A percentile compares a stretch with the other conserved stretches of the same genome.
These are phyloP conservation scores for Nakazawaea wyomingensis DNA, from an alignment of 805 yeast species.

Conservation along the genomic window DNA sequence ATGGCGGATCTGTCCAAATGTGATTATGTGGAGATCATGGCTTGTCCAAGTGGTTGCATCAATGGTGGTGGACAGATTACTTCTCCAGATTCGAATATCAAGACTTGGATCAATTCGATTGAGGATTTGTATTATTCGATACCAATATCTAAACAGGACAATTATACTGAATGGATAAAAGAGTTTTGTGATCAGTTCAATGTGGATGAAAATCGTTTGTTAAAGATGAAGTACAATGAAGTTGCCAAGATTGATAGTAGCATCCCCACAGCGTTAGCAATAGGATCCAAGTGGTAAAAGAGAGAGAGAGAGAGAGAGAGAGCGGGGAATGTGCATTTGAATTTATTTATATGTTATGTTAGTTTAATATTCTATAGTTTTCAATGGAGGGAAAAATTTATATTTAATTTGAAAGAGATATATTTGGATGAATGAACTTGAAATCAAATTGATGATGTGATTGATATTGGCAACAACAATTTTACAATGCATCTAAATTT, in stretches of 20 bases:
- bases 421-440: no score
- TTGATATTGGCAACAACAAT: background rate
- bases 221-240: constrained; percentile 41
- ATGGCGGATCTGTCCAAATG: constrained; percentile 60
- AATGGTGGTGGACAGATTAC: constrained; percentile 93
- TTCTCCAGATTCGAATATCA: constrained; percentile 29
- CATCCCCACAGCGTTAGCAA: constrained; percentile 32
- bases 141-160: constrained; percentile 15
- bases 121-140: constrained; percentile 30
- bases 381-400: no score
- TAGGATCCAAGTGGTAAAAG: constrained; percentile 49
- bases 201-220: constrained; percentile 31
- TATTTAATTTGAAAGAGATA: no score
- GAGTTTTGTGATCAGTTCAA: constrained; percentile 27
- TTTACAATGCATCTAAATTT: no score
- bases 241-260: constrained; percentile 50
- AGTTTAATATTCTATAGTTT: no score
- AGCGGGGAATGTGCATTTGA: background rate
- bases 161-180: constrained; percentile 26
- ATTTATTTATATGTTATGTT: no score
- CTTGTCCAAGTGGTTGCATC: constrained; percentile 96
- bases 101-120: constrained; percentile 41
- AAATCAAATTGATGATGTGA: no score
- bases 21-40: constrained; percentile 92
- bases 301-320: background rate